Percentiles rank a stretch among this genome's conserved stretches.
These are phyloP conservation scores for Ustilago xerochloae DNA, from an alignment of 1,284 basidiomycete genomes.

Conservation along the genomic window DNA sequence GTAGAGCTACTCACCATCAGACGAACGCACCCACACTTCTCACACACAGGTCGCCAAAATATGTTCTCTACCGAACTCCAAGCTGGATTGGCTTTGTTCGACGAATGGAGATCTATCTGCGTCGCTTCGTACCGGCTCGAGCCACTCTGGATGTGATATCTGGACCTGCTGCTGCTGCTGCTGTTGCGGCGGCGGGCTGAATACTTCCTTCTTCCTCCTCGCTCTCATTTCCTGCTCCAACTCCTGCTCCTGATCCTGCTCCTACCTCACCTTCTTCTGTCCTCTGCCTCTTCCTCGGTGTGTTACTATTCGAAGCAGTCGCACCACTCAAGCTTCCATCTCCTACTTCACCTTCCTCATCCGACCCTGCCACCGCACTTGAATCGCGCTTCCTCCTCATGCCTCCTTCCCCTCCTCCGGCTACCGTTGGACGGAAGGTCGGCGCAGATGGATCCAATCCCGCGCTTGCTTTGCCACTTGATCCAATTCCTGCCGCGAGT, in stretches of 20 bases:
- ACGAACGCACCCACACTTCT: not conserved
- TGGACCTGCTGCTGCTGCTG: not conserved
- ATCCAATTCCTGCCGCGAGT: too few relatives aligned
- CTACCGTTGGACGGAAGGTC: constrained; percentile 18
- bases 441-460: constrained; percentile 25
- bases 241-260: too few relatives aligned
- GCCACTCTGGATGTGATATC: too few relatives aligned
- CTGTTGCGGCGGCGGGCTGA: constrained; percentile 11
- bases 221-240: constrained; percentile 19
- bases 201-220: constrained; percentile 50
- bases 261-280: constrained; percentile 40
- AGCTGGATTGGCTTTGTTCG: too few relatives aligned
- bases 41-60: too few relatives aligned
- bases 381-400: constrained; percentile 33
- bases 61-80: too few relatives aligned
- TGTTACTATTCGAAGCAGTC: constrained; percentile 31
- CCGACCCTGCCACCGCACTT: constrained; percentile 26
- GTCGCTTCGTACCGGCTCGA: constrained; percentile 23
- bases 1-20: too few relatives aligned
- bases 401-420: not conserved
- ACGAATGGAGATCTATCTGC: too few relatives aligned
- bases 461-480: not conserved
- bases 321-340: constrained; percentile 9
- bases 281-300: constrained; percentile 43
- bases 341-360: constrained; percentile 41